Evolutionary conservation across 139 green algal species (phyloP), one percentile per base, ranked within the genome.

Genomic region (Astrephomene gubernaculifera): DNA sequence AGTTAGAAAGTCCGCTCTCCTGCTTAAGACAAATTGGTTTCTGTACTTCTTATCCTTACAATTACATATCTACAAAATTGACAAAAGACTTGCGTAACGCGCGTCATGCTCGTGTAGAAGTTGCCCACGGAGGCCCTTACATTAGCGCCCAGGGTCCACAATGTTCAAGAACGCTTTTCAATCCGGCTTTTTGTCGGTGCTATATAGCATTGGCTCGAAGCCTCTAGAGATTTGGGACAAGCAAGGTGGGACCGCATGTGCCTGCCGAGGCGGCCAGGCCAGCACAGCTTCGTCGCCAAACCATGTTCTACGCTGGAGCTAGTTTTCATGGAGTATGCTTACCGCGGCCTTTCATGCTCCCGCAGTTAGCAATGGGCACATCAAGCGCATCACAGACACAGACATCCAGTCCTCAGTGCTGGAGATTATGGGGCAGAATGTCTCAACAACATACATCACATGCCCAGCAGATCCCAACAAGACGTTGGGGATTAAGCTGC

Each of bases 401-500:
- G 97, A 99, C 87, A 99, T 99, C 79, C 95, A 98, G 88, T 97
- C 92, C 3, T 94, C 83, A 31, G 97, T 99, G 25, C 90, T 99
- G 57, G 97, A 99, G 91, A 94, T 99, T 36, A 94, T 95, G 87
- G 89, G 91, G 43, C 92, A 92, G 54, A 99, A 99, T 86, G 94
- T 99, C 31, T 93, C 87, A 87, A 98, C 94, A 52, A 97, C 94
- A 35, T 98, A 93, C 91, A 98, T 99, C 82, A 95, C 93, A 12
- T 98, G 96, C 89, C 97, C 97, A 45, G 94, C 95, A 38, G 96
- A 99, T 87, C 93, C 95, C 2, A 79, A 85, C 21, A 93, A 96
- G 83, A 98, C 96, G 25, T 92, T 99, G 31, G 97, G 97, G 78
- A 99, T 99, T 87, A 99, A 99, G 93, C 92, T 99, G 86, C 96